phyloP scores from a whole-genome alignment of 352 stramenopile genomes.

The Phytopythium mirpurense region DNA sequence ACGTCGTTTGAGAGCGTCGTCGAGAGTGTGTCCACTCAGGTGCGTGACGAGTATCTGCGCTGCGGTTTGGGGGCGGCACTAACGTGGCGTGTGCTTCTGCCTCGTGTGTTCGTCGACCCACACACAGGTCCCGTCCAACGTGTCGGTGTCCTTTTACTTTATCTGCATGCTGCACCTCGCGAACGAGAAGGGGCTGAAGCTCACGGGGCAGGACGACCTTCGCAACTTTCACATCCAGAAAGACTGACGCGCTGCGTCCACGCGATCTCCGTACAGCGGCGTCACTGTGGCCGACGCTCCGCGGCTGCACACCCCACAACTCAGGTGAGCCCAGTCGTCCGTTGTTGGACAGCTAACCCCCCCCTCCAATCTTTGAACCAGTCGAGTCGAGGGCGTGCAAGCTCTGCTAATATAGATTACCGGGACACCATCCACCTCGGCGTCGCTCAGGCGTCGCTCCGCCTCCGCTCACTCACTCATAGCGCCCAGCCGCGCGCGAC shows the following conservation, averaged over 20 bases:
- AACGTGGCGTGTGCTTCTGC: conserved; percentile 1
- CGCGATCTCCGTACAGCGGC: neutral
- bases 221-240: conserved; percentile 71
- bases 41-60: conserved; percentile 30
- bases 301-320: neutral
- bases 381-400: neutral
- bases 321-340: neutral
- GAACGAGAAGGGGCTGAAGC: conserved; percentile 96
- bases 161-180: conserved; percentile 98
- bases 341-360: neutral
- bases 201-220: conserved; percentile 76
- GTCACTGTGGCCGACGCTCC: neutral
- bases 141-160: conserved; percentile 98
- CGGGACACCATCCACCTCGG: neutral
- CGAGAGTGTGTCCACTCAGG: conserved; percentile 79
- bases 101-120: conserved; percentile 2
- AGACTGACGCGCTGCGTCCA: conserved; percentile 11
- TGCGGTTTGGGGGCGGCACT: no score
- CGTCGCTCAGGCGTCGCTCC: neutral
- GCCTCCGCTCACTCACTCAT: conserved; percentile 24
- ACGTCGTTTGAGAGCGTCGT: conserved; percentile 91
- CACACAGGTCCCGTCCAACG: conserved; percentile 91
- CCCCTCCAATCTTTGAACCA: neutral
- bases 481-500: conserved; percentile 60
- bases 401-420: conserved; percentile 10